Evolutionary conservation across 2,329 filamentous ascomycete genomes (phyloP), one percentile per base, ranked within the genome.

Genomic region (Aureobasidium sp.): DNA sequence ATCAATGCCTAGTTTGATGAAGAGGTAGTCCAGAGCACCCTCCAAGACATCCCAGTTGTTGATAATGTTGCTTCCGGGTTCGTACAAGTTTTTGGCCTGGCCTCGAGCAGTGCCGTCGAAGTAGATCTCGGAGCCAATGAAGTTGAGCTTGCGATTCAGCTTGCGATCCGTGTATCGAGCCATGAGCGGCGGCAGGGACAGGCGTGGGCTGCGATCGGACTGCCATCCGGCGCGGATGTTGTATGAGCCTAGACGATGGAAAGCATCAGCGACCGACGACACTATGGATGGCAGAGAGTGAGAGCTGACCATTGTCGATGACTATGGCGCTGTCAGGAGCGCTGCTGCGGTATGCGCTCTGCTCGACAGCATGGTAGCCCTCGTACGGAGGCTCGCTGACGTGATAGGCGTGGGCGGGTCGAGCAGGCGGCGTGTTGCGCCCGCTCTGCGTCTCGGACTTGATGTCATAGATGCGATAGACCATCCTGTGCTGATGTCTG

Each of bases 31-130:
- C 49, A 99, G 76, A 5, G 96, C 81, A 61, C 93, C 91, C 74
- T 99, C 94, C 84, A 96, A 91, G 35, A 91, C 92, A 74, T 99
- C 94, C 91, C 95, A 99, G 71, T 97, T 97, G 73, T 90, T 92
- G 63, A 97, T 85, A 50, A 99, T 87, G 65, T 92, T 93, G 46
- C 87, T 93, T 25, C 92, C 92, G 1, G 87, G 83, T 72, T 99
- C 94, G 68, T 96, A 97, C 1, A 92, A 87, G 72, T 90, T 89
- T 71, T 93, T 87, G 62, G 95, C 87, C 72, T 97, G 94, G 11
- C 91, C 90, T 60, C 90, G 84, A 23, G 94, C 91, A 1, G 91
- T 96, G 27, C 93, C 94, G 74, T 99, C 94, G 64, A 92, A 88
- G 70, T 94, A 97, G 69, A 95, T 90, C 76, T 99, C 94, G 67